A percentile compares a stretch with the other conserved stretches of the same genome.
phyloP scores from a whole-genome alignment of 345 rosid genomes.

The Microthlaspi erraticum region DNA sequence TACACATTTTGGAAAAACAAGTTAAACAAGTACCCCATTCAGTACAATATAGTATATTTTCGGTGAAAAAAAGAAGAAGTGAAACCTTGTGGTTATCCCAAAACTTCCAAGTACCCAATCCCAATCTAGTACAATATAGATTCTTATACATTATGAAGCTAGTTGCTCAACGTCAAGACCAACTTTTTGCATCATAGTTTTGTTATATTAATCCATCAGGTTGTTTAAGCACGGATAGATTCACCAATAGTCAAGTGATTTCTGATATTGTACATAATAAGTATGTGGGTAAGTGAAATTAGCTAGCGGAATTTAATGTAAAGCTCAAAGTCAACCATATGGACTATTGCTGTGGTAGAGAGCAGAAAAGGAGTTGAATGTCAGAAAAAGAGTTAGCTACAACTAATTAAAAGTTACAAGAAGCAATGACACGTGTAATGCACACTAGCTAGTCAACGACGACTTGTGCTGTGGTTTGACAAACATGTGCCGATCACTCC shows the following conservation, averaged over 20 bases:
- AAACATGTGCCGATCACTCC: constrained; percentile 11
- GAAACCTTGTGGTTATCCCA: constrained; percentile 14
- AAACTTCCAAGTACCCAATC: neutral
- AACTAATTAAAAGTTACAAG: constrained; percentile 27
- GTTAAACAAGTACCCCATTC: neutral
- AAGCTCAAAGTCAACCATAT: constrained; percentile 24
- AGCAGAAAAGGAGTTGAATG: constrained; percentile 28
- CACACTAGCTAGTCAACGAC: constrained; percentile 28
- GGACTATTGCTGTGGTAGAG: constrained; percentile 27
- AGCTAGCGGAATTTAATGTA: neutral
- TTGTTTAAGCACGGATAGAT: constrained; percentile 9
- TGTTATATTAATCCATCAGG: neutral
- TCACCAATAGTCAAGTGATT: constrained; percentile 5
- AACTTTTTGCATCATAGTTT: neutral
- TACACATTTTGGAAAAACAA: neutral
- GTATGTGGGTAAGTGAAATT: neutral
- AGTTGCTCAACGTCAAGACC: neutral
- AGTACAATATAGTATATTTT: constrained; percentile 12
- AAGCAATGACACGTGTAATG: constrained; percentile 31
- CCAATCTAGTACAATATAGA: neutral
- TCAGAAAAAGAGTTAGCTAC: constrained; percentile 26
- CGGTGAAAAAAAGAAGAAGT: too few species aligned
- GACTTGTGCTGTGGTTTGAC: constrained; percentile 22
- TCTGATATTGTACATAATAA: neutral
- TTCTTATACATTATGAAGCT: neutral